A percentile compares a stretch with the other conserved stretches of the same genome.
phyloP scores from a whole-genome alignment of 257 asterid genomes.

The Phtheirospermum japonicum region DNA sequence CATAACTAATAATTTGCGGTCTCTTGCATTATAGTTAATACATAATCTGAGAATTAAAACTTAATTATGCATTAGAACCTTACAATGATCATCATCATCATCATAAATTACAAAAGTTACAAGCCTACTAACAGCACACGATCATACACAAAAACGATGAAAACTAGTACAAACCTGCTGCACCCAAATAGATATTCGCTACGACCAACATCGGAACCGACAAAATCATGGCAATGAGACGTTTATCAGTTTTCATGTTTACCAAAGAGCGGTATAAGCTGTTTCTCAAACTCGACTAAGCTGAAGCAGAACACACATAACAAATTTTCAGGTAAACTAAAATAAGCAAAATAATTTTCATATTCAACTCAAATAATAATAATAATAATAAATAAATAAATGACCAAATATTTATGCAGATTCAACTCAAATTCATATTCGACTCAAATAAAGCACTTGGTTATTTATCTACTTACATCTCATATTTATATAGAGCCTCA shows the following conservation, averaged over 20 bases:
- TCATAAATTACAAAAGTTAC: conserved; percentile 6
- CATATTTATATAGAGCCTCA: conserved; percentile 3
- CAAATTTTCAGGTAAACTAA: not conserved
- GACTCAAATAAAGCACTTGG: not conserved
- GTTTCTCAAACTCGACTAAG: conserved; percentile 87
- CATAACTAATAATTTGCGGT: no score
- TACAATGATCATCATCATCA: not conserved
- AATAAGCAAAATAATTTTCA: not conserved
- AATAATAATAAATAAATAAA: no score
- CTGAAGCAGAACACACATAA: not conserved
- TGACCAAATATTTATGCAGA: no score
- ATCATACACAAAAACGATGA: not conserved
- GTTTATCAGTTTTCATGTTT: conserved; percentile 28
- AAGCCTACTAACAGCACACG: conserved; percentile 17
- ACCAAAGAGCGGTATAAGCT: conserved; percentile 57
- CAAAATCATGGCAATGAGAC: no score
- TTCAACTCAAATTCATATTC: no score
- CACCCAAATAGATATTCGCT: not conserved
- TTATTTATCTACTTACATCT: not conserved
- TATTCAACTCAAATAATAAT: not conserved
- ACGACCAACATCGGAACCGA: no score
- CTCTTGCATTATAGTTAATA: no score
- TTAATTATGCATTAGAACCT: no score
- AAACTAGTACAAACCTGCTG: not conserved
- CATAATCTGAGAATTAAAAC: no score